Conservation (phyloP, 2,329 filamentous ascomycete genomes). For the Penicillium carneum region DNA sequence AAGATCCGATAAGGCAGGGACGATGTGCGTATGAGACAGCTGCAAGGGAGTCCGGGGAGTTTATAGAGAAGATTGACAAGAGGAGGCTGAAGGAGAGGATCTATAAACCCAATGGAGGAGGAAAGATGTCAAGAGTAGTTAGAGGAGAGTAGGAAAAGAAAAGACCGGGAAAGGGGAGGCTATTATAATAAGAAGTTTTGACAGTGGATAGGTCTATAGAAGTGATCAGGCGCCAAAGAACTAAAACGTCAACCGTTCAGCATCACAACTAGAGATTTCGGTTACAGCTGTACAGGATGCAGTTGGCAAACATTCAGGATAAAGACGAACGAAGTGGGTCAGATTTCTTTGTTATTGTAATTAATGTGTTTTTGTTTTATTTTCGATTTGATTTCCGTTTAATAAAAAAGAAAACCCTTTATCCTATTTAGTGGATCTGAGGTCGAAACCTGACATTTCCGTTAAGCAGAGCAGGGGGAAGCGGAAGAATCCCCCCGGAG, state of each 20-base stretch:
- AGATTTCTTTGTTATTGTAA: constrained; percentile 22
- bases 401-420: constrained; percentile 14
- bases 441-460: constrained; percentile 22
- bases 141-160: constrained; percentile 21
- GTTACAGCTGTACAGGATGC: constrained; percentile 50
- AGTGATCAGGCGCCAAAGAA: constrained; percentile 44
- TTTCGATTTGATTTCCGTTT: constrained; percentile 17
- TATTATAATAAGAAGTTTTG: constrained; percentile 37
- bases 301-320: constrained; percentile 47
- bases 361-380: constrained; percentile 13
- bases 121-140: constrained; percentile 21
- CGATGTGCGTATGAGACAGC: constrained; percentile 33
- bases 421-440: constrained; percentile 23
- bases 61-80: not conserved
- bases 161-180: constrained; percentile 37
- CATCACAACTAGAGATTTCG: constrained; percentile 41
- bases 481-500: constrained; percentile 30
- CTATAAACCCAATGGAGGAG: constrained; percentile 31
- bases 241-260: constrained; percentile 44
- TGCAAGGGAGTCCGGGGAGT: constrained; percentile 32
- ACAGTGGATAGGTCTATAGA: constrained; percentile 46
- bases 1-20: constrained; percentile 31
- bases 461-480: constrained; percentile 23
- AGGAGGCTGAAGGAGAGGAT: constrained; percentile 32
- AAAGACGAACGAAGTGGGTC: constrained; percentile 40